Evolutionary conservation across 192 early-diverging fungal genomes (phyloP).

Genomic region (Backusella mclennaniae): DNA sequence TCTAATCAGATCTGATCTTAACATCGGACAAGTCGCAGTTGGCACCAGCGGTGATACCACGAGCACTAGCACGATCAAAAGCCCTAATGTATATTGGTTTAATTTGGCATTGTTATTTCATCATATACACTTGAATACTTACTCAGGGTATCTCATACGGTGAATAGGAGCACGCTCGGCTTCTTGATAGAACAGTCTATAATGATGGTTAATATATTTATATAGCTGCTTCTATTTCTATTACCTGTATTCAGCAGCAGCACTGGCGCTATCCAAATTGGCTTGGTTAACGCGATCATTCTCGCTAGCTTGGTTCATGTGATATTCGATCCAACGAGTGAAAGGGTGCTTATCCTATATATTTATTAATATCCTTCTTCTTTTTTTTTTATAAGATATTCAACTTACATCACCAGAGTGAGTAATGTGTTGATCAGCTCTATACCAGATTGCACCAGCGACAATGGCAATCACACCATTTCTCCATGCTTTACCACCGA

Average conservation of each 20-base stretch:
- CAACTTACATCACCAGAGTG: slow-evolving; percentile 24
- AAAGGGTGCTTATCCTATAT: slow-evolving; percentile 35
- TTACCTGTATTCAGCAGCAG: slow-evolving; percentile 22
- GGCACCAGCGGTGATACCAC: slow-evolving; percentile 18
- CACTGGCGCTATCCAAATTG: slow-evolving; percentile 12
- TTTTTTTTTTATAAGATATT: not conserved
- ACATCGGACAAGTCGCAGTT: slow-evolving; percentile 30
- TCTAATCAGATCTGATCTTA: slow-evolving; percentile 26
- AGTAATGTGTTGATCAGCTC: slow-evolving; percentile 31
- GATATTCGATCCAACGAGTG: slow-evolving; percentile 37
- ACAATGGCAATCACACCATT: slow-evolving; percentile 25
- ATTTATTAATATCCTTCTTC: not conserved
- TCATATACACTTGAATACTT: not conserved
- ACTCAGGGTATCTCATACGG: slow-evolving; percentile 38
- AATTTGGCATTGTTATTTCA: not conserved
- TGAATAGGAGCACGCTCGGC: slow-evolving; percentile 30
- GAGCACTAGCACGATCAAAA: slow-evolving; percentile 34
- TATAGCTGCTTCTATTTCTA: not conserved
- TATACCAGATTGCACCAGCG: slow-evolving; percentile 26
- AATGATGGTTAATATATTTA: not conserved
- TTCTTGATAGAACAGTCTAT: slow-evolving; percentile 29
- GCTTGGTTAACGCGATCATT: slow-evolving; percentile 21
- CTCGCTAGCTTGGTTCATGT: slow-evolving; percentile 24
- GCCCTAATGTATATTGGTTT: not conserved
- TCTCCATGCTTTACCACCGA: slow-evolving; percentile 27